phyloP scores from a whole-genome alignment of 768 basidiomycete genomes.

The Boletus vinaceobasis region DNA sequence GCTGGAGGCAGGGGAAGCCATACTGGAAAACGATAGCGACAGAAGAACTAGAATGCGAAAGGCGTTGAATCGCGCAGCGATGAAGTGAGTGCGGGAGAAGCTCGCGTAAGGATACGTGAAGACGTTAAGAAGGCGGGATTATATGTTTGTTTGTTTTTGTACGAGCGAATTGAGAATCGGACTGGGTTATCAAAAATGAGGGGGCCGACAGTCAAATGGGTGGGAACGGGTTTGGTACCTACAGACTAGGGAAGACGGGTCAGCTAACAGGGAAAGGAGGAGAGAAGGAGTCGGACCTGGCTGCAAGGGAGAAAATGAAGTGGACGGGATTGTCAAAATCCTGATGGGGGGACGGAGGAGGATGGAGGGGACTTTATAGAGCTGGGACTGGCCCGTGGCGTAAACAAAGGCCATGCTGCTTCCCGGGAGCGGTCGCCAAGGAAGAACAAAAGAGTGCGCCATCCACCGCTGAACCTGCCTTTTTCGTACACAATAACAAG shows the following conservation, averaged over 20 bases:
- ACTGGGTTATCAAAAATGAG: conserved; percentile 21
- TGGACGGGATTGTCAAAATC: conserved; percentile 37
- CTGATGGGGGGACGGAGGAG: conserved; percentile 15
- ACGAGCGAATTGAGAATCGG: conserved; percentile 25
- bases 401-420: conserved; percentile 9
- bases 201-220: background rate
- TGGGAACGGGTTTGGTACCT: conserved; percentile 10
- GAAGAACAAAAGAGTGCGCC: conserved; percentile 31
- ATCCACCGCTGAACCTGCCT: conserved; percentile 16
- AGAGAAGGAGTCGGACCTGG: conserved; percentile 23
- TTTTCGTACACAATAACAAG: conserved; percentile 30
- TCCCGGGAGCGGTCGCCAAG: conserved; percentile 26
- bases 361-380: conserved; percentile 25
- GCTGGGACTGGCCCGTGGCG: conserved; percentile 4
- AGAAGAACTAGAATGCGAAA: conserved; percentile 23
- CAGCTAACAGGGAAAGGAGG: conserved; percentile 5
- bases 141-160: background rate
- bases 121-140: conserved; percentile 19
- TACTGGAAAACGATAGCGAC: conserved; percentile 8
- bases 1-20: conserved; percentile 40
- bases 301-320: conserved; percentile 19
- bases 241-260: conserved; percentile 23
- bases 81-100: conserved; percentile 22
- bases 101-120: conserved; percentile 26
- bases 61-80: conserved; percentile 32